phyloP scores from a whole-genome alignment of 2,329 filamentous ascomycete species.

The Exophiala bonariae region DNA sequence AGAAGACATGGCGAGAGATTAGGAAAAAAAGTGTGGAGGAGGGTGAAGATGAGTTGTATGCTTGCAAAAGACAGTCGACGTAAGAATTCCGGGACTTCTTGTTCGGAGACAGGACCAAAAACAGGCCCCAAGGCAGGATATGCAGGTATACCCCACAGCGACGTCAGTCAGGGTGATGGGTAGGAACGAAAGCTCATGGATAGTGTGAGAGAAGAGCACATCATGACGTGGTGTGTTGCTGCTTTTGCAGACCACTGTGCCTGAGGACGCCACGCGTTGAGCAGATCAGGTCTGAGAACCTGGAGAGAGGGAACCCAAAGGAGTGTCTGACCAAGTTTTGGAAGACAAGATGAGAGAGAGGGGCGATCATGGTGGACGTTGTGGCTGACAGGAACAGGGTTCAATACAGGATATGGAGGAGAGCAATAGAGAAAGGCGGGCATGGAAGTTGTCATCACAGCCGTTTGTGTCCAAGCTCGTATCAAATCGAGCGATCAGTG shows the following conservation, averaged over 20 bases:
- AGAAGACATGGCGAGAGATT: slow-evolving; percentile 26
- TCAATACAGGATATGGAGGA: slow-evolving; percentile 2
- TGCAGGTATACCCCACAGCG: slow-evolving; percentile 15
- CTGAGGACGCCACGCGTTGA: slow-evolving; percentile 1
- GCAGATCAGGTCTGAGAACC: slow-evolving; percentile 2
- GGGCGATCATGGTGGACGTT: not conserved
- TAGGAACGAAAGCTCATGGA: slow-evolving; percentile 9
- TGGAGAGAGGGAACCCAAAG: not conserved
- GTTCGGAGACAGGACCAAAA: slow-evolving; percentile 9
- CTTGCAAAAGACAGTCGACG: slow-evolving; percentile 21
- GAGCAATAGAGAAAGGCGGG: not conserved
- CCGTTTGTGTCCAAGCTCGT: too few species aligned
- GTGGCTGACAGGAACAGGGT: slow-evolving; percentile 15
- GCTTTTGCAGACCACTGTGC: slow-evolving; percentile 20
- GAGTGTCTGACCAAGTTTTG: slow-evolving; percentile 1
- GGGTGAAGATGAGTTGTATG: slow-evolving; percentile 20
- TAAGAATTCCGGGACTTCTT: slow-evolving; percentile 18
- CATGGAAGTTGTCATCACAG: not conserved
- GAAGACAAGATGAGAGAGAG: not conserved
- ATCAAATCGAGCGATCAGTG: too few species aligned
- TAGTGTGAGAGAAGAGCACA: slow-evolving; percentile 11
- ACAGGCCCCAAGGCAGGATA: slow-evolving; percentile 12
- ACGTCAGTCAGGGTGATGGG: slow-evolving; percentile 23
- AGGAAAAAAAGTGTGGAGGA: slow-evolving; percentile 15
- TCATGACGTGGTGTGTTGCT: slow-evolving; percentile 25